Evolutionary conservation across 2,329 filamentous ascomycete species (phyloP).

Genomic region (Eutypella sp.): DNA sequence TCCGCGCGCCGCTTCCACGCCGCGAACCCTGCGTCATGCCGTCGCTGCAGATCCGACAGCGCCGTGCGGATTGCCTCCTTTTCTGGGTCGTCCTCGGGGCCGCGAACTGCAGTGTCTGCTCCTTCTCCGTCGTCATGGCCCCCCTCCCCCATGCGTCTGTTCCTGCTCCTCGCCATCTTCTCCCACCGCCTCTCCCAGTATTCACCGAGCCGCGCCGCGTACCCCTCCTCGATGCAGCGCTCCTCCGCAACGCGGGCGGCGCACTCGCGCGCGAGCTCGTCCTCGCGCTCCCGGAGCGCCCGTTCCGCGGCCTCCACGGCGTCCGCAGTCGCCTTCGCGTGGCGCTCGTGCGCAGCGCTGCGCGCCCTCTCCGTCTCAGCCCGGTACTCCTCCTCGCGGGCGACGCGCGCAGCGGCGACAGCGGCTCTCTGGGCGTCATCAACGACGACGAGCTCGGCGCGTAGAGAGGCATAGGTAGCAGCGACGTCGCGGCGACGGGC

Average conservation of each 20-base stretch:
- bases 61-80: conserved; percentile 16
- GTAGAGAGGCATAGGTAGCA: conserved; percentile 33
- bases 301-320: conserved; percentile 16
- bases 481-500: conserved; percentile 34
- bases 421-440: no score
- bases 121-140: not conserved
- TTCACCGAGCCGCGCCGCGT: conserved; percentile 31
- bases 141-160: not conserved
- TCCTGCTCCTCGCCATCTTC: conserved; percentile 17
- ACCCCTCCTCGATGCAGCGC: conserved; percentile 38
- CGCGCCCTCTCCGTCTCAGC: no score
- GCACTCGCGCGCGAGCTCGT: conserved; percentile 35
- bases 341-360: conserved; percentile 23
- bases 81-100: not conserved
- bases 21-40: conserved; percentile 37
- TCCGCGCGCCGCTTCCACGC: conserved; percentile 38
- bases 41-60: conserved; percentile 30
- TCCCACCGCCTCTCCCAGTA: conserved; percentile 33
- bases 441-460: conserved; percentile 32
- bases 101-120: not conserved
- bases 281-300: conserved; percentile 30
- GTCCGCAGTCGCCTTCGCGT: no score
- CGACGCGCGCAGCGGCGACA: no score
- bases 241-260: conserved; percentile 36
- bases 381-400: no score